Evolutionary conservation across 129 eudicot genomes (phyloP).

Genomic region (Centrapalus pauciflorus): DNA sequence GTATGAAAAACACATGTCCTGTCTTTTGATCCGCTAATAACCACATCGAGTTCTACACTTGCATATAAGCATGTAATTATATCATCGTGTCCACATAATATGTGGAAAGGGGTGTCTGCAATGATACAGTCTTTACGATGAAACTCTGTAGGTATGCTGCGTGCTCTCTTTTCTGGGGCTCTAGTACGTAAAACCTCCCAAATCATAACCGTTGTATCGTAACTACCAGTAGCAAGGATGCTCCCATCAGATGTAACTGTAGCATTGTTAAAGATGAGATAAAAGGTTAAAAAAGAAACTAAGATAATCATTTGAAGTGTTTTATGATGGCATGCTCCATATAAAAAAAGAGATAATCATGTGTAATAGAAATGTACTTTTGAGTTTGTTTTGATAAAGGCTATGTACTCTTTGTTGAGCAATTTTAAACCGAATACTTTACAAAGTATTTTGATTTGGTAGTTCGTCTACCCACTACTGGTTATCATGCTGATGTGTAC

Average conservation of each 20-base stretch:
- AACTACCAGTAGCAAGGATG: slow-evolving; percentile 92
- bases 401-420: no score
- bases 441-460: not conserved
- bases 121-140: slow-evolving; percentile 64
- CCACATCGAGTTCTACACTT: slow-evolving; percentile 85
- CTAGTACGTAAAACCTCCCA: slow-evolving; percentile 75
- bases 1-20: slow-evolving; percentile 97
- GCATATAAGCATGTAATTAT: slow-evolving; percentile 74
- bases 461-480: not conserved
- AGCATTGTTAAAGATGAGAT: slow-evolving; percentile 8
- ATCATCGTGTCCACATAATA: slow-evolving; percentile 97
- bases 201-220: slow-evolving; percentile 95
- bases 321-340: not conserved
- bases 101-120: slow-evolving; percentile 81
- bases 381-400: no score
- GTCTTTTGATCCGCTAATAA: slow-evolving; percentile 93
- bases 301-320: not conserved
- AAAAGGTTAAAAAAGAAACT: not conserved
- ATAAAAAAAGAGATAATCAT: no score
- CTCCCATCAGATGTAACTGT: slow-evolving; percentile 94
- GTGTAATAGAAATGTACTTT: not conserved
- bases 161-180: slow-evolving; percentile 57
- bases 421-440: not conserved
- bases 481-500: no score
- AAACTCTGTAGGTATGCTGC: slow-evolving; percentile 43